Evolutionary conservation across 768 basidiomycete species (phyloP).

Genomic region (Daedalea quercina): DNA sequence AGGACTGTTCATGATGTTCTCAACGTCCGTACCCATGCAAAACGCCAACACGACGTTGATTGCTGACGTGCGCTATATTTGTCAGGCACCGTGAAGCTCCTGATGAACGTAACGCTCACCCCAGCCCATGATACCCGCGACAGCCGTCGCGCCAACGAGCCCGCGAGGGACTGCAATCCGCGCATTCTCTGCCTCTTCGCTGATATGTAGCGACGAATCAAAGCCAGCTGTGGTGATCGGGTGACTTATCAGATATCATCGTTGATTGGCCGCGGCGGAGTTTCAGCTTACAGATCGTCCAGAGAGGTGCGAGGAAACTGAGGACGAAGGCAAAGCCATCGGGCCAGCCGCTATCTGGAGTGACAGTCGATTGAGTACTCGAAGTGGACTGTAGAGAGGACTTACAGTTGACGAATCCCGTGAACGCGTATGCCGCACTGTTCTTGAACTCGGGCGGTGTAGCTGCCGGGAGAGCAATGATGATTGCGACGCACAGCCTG

Average conservation of each 20-base stretch:
- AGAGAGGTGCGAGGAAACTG: conserved; percentile 44
- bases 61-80: background rate
- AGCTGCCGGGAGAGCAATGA: conserved; percentile 43
- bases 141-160: conserved; percentile 42
- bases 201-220: conserved; percentile 51
- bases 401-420: conserved; percentile 32
- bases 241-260: background rate
- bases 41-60: conserved; percentile 56
- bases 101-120: conserved; percentile 26
- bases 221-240: conserved; percentile 17
- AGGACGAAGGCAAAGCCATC: conserved; percentile 44
- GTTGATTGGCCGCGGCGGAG: background rate
- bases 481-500: conserved; percentile 24
- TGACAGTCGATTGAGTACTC: background rate
- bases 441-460: conserved; percentile 34
- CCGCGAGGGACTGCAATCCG: conserved; percentile 55
- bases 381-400: background rate
- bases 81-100: no score
- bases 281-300: conserved; percentile 25
- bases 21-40: conserved; percentile 46
- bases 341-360: conserved; percentile 41
- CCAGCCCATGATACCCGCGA: conserved; percentile 46
- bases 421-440: conserved; percentile 32
- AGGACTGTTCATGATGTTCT: conserved; percentile 32
- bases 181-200: conserved; percentile 57